Base-by-base conservation (phyloP, 495 filamentous ascomycete species). In the Hypoxylon perforatum region DNA sequence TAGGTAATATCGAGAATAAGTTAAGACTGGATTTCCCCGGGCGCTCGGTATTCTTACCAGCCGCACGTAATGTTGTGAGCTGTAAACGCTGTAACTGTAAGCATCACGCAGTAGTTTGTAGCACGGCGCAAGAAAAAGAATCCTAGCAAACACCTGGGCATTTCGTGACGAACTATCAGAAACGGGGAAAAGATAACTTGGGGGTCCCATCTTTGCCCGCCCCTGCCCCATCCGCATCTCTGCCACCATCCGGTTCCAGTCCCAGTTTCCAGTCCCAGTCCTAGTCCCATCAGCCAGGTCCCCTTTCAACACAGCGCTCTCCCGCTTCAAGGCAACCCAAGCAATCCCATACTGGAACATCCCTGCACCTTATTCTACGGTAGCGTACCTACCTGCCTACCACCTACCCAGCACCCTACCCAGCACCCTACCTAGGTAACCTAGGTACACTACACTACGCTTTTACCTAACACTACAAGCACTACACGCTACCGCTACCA, bases 191-290 rank as follows among this genome's bases (percentile, higher is more conserved):
- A 33, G 22, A 30, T 44, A 58, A 57, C 53, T 46, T 59, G 42
- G 60, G 65, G 63, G 65, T 17, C 57, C 65, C 51, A 69, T 64
- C 66, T 65, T 69, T 61, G 55, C 66, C 65, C 65, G 60, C 41
- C 55, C 50, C 6, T 61, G 42, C 57, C 58, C 59, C 49, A 54
- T 63, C 60, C 35, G 53, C 65, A 60, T n/a, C 52, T 64, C 55
- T 69, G 25, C 22, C 36, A 55, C 47, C 10, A 47, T 48, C 53
- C 52, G 64, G 58, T 67, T 53, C 57, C 58, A 62, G 52, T 36
- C 62, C 49, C 52, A 44, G 18, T n/a, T n/a, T n/a, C n/a, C n/a
- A n/a, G n/a, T n/a, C n/a, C 53, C 52, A 58, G 58, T 67, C 58
- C 57, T 53, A 62, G 15, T 33, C 59, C 21, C 45, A 66, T 28